phyloP scores from a whole-genome alignment of 1,284 basidiomycete species.

The Schizophyllum amplum region DNA sequence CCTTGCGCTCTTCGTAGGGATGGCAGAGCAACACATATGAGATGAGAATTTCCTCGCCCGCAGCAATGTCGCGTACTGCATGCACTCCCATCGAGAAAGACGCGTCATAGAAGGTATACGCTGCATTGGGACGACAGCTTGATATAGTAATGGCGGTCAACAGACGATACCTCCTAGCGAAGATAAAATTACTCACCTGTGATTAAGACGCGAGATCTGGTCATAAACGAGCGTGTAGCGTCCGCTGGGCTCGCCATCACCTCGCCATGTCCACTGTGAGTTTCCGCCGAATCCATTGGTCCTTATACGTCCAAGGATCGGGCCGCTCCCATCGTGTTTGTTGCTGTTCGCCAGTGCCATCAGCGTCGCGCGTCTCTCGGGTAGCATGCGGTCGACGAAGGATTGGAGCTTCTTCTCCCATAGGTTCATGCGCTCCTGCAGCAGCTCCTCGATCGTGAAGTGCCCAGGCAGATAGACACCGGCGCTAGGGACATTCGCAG shows the following conservation, averaged over 20 bases:
- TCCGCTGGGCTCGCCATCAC: constrained; percentile 5
- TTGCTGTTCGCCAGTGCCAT: constrained; percentile 15
- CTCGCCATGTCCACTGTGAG: constrained; percentile 2
- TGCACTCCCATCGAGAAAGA: constrained; percentile 19
- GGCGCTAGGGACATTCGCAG: neutral
- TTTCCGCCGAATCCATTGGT: constrained; percentile 18
- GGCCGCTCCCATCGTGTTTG: constrained; percentile 15
- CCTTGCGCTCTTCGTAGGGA: neutral
- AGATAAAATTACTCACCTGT: constrained; percentile 14
- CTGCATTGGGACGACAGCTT: constrained; percentile 17
- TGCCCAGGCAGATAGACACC: neutral
- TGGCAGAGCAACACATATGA: neutral
- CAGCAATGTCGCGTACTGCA: constrained; percentile 16
- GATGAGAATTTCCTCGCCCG: constrained; percentile 19
- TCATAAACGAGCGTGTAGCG: constrained; percentile 16
- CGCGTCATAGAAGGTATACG: constrained; percentile 13
- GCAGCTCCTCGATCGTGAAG: constrained; percentile 1
- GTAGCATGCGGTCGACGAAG: constrained; percentile 6
- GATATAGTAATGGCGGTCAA: neutral
- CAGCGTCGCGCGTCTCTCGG: constrained; percentile 8
- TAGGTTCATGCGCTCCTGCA: neutral
- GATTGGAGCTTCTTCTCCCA: constrained; percentile 5
- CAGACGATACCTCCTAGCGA: neutral
- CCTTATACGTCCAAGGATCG: constrained; percentile 14
- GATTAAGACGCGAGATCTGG: constrained; percentile 20